phyloP scores from a whole-genome alignment of 768 basidiomycete genomes.

The Candolleomyces aberdarensis region DNA sequence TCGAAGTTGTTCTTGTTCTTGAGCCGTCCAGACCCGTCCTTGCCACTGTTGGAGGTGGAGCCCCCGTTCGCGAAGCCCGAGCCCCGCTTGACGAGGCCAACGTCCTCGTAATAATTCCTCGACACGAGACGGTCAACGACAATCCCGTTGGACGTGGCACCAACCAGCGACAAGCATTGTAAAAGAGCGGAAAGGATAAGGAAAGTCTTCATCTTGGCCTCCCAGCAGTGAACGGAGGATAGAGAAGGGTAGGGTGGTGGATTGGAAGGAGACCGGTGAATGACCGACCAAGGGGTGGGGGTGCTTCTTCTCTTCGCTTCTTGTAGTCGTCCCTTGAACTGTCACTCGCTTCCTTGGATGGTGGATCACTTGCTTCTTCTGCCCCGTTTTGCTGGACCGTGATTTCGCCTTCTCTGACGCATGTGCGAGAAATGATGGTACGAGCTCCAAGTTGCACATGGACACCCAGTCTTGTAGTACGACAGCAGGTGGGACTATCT shows the following conservation, averaged over 20 bases:
- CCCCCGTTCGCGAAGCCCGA: conserved; percentile 18
- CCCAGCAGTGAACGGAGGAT: not conserved
- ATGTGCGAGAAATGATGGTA: too few species aligned
- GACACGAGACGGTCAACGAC: conserved; percentile 23
- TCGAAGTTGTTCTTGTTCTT: conserved; percentile 19
- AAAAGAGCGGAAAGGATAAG: not conserved
- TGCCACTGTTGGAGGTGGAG: conserved; percentile 13
- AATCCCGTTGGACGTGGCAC: conserved; percentile 4
- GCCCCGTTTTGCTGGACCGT: too few species aligned
- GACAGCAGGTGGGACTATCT: too few species aligned
- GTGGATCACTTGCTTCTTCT: too few species aligned
- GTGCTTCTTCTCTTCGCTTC: not conserved
- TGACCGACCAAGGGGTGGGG: too few species aligned
- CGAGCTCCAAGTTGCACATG: too few species aligned
- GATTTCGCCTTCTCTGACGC: too few species aligned
- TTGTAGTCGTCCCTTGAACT: not conserved
- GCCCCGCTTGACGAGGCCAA: conserved; percentile 15
- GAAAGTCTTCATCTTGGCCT: not conserved
- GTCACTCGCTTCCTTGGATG: too few species aligned
- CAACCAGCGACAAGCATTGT: not conserved
- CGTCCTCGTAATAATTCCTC: conserved; percentile 11
- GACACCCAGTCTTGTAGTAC: too few species aligned
- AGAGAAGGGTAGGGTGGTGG: not conserved
- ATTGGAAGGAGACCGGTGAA: not conserved
- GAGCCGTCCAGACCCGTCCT: conserved; percentile 14